Evolutionary conservation across 148 eudicot species (phyloP).

Genomic region (Vaccinium macrocarpon): DNA sequence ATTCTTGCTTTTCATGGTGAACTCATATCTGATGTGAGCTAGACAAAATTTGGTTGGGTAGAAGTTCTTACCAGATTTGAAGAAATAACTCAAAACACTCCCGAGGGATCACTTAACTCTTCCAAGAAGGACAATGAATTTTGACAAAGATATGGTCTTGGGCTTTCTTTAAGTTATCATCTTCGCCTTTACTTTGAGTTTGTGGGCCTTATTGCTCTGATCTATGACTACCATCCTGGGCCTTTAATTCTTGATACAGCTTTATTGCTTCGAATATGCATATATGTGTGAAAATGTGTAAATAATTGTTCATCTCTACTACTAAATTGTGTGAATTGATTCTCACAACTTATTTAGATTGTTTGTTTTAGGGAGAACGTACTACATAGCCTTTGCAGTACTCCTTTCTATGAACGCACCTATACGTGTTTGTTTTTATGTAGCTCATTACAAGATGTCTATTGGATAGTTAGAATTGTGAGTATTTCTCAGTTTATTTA

Average conservation of each 20-base stretch:
- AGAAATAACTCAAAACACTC: too few relatives aligned
- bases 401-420: too few relatives aligned
- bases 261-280: not conserved
- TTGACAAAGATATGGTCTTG: not conserved
- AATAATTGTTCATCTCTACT: not conserved
- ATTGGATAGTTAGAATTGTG: too few relatives aligned
- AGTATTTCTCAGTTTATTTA: not conserved
- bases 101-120: not conserved
- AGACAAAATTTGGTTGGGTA: too few relatives aligned
- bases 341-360: not conserved
- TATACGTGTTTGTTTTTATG: too few relatives aligned
- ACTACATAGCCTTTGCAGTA: not conserved
- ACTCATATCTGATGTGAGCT: too few relatives aligned
- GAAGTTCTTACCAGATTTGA: too few relatives aligned
- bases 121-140: not conserved
- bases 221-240: not conserved
- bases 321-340: not conserved
- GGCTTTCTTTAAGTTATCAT: not conserved
- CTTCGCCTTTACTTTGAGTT: not conserved
- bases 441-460: too few relatives aligned
- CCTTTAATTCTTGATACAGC: not conserved
- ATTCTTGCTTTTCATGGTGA: too few relatives aligned
- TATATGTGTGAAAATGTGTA: not conserved
- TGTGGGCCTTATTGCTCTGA: not conserved
- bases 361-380: not conserved